Evolutionary conservation across 441 rosid species (phyloP), one percentile per base, ranked within the genome.

Genomic region (Capsella rubella): DNA sequence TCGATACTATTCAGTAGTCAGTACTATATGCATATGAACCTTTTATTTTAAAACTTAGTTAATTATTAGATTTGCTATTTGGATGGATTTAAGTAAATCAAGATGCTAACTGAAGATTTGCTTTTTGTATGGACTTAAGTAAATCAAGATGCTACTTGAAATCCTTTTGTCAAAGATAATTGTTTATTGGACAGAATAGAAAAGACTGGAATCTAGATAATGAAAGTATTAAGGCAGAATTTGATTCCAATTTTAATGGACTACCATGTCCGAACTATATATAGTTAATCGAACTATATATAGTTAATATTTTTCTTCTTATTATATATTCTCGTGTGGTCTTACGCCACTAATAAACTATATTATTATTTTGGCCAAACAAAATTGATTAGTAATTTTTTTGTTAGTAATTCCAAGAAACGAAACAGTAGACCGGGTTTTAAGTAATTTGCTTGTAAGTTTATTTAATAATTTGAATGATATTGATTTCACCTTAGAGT

Each of bases 231-330:
- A 64, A 71, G 58, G 50, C 40, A 71, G 80, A 71, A 70, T 71
- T 76, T 70, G 76, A 76, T 76, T 76, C 80, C 76, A 42, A 40
- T 71, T 64, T 64, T 71, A 71, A 76, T 76, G 80, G 80, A 76
- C 67, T 64, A 64, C 67, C 71, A 64, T 39, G 49, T 56, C 42
- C 67, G 15, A 64, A 50, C 75, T 69, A 76, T 63, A 68, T 12
- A 76, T 64, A 49, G 75, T 56, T 76, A 56, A 76, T 55, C 67
- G 15, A 64, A 50, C 75, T 69, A 76, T 63, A 68, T 12, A 76
- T 64, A 49, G 75, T 56, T 76, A 56, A 76, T 55, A 49, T 11
- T 56, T 39, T 56, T 29, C 53, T 62, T 56, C 31, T 21, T 70
- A 31, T 46, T 46, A 62, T 46, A 62, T 69, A 76, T 69, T 76